Evolutionary conservation across 345 rosid species (phyloP).

Genomic region (Rhizophora apiculata): DNA sequence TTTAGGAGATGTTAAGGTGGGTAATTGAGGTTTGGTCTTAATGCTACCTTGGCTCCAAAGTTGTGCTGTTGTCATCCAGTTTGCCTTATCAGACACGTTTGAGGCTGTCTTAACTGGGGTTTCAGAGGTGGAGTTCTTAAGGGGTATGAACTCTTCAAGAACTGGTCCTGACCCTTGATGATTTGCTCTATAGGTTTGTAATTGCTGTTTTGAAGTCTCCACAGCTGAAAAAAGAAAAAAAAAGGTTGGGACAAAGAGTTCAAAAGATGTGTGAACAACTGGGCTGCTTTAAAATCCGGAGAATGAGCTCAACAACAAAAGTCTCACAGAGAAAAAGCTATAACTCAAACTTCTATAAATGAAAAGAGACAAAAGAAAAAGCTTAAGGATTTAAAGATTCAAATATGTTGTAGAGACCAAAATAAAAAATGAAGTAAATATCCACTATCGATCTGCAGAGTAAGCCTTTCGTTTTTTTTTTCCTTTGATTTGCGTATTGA

Average conservation of each 20-base stretch:
- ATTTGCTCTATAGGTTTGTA: constrained; percentile 59
- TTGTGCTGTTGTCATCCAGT: constrained; percentile 94
- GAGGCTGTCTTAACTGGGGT: constrained; percentile 33
- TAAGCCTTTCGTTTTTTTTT: background rate
- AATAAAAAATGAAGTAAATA: constrained; percentile 18
- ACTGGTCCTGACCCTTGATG: constrained; percentile 62
- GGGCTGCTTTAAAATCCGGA: constrained; percentile 24
- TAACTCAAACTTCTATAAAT: constrained; percentile 39
- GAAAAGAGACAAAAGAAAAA: constrained; percentile 29
- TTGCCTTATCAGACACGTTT: constrained; percentile 50
- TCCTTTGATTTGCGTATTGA: no score
- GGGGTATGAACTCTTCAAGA: constrained; percentile 96
- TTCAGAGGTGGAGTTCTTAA: constrained; percentile 48
- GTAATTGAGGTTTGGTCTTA: constrained; percentile 37
- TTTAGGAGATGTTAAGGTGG: constrained; percentile 33
- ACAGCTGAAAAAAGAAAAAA: constrained; percentile 48
- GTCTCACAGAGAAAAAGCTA: constrained; percentile 24
- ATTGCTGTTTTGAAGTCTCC: constrained; percentile 79
- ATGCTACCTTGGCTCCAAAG: constrained; percentile 82
- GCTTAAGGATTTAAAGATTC: background rate
- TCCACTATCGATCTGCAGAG: constrained; percentile 14
- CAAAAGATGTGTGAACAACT: background rate
- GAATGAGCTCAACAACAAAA: constrained; percentile 16
- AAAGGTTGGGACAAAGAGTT: background rate
- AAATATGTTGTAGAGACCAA: no score